Percentiles rank a stretch among this genome's conserved stretches.
Evolutionary conservation across 495 filamentous ascomycete species (phyloP).

Genomic region (Trichoderma erinaceum): DNA sequence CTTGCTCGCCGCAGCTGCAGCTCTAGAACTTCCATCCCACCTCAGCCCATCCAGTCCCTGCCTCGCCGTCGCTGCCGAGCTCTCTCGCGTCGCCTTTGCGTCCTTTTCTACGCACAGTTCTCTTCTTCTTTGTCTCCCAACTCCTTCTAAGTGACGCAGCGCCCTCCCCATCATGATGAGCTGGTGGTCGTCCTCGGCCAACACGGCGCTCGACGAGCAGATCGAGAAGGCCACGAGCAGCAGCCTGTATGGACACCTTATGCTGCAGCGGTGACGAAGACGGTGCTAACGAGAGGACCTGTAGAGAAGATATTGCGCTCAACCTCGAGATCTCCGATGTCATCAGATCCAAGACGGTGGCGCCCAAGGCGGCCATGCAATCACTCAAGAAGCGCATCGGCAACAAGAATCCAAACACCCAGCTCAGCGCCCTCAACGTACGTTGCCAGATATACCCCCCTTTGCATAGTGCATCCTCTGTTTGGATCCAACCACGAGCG

Average conservation of each 20-base stretch:
- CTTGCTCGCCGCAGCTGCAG: constrained; percentile 3
- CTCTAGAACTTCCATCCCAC: background rate
- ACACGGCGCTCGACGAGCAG: constrained; percentile 88
- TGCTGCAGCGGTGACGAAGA: constrained; percentile 12
- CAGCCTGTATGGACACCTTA: constrained; percentile 60
- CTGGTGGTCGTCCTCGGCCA: constrained; percentile 76
- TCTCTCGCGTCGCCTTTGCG: background rate
- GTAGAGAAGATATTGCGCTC: constrained; percentile 91
- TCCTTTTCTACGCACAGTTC: background rate
- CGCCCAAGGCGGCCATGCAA: constrained; percentile 95
- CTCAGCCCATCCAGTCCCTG: background rate
- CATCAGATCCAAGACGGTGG: constrained; percentile 93
- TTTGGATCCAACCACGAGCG: constrained; percentile 7
- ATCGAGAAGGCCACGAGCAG: constrained; percentile 90
- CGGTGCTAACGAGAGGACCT: constrained; percentile 3
- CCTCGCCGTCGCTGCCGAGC: background rate
- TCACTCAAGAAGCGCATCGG: constrained; percentile 88
- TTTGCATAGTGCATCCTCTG: background rate
- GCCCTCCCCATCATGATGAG: constrained; percentile 56
- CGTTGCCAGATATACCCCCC: constrained; percentile 18
- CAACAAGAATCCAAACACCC: constrained; percentile 93
- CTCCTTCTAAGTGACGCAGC: background rate
- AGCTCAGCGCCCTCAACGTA: constrained; percentile 88
- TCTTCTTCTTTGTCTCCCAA: background rate
- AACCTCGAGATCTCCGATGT: constrained; percentile 96